phyloP scores from a whole-genome alignment of 768 basidiomycete species.

The Piloderma croceum region DNA sequence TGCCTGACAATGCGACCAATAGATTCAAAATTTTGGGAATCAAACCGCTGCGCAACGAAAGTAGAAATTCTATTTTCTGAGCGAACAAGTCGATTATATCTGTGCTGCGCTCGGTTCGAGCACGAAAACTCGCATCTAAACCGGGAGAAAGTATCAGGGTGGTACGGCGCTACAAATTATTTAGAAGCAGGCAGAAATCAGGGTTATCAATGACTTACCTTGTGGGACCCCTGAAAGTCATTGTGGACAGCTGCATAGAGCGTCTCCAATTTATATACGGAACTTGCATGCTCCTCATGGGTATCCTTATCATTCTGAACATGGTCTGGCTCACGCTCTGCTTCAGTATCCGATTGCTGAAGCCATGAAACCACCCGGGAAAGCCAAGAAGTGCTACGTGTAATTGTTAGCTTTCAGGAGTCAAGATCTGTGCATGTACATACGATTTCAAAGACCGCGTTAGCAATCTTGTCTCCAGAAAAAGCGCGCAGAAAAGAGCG shows the following conservation, averaged over 20 bases:
- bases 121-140: conserved; percentile 9
- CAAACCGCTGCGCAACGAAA: conserved; percentile 42
- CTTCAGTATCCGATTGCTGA: conserved; percentile 15
- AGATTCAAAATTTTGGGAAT: conserved; percentile 47
- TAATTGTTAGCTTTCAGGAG: too few relatives aligned
- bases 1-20: conserved; percentile 45
- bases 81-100: conserved; percentile 33
- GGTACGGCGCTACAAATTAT: conserved; percentile 34
- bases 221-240: conserved; percentile 36
- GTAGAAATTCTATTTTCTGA: conserved; percentile 33
- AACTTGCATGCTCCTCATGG: conserved; percentile 37
- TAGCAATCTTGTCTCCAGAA: conserved; percentile 58
- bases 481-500: conserved; percentile 52
- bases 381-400: conserved; percentile 22
- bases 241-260: conserved; percentile 50
- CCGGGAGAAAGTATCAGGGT: conserved; percentile 34
- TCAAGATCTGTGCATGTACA: conserved; percentile 22
- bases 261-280: conserved; percentile 39
- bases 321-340: conserved; percentile 23
- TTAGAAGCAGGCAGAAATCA: conserved; percentile 7
- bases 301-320: conserved; percentile 33
- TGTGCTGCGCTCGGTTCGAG: conserved; percentile 14
- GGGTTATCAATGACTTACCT: conserved; percentile 30
- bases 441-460: conserved; percentile 62
- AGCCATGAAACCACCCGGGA: conserved; percentile 26